Evolutionary conservation across 1,284 basidiomycete genomes (phyloP).

Genomic region (Sanghuangporus sanghuang): DNA sequence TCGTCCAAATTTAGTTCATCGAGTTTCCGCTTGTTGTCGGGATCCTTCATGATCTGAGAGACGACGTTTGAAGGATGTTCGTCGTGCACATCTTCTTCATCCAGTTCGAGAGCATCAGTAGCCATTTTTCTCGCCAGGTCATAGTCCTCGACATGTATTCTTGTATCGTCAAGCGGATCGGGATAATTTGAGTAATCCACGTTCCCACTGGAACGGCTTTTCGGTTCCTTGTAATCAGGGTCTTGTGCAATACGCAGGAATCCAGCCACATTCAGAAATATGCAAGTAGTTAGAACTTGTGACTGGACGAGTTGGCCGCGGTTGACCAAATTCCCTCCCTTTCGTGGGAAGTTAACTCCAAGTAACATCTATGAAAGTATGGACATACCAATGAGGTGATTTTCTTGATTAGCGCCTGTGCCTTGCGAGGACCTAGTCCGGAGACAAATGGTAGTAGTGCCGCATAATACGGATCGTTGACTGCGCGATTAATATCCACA

Average conservation of each 20-base stretch:
- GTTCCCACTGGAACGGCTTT: slow-evolving; percentile 68
- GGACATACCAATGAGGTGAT: slow-evolving; percentile 64
- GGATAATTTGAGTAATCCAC: slow-evolving; percentile 41
- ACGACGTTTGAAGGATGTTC: slow-evolving; percentile 88
- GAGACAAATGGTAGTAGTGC: slow-evolving; percentile 87
- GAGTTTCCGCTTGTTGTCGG: slow-evolving; percentile 77
- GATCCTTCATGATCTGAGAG: slow-evolving; percentile 79
- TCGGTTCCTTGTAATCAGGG: slow-evolving; percentile 49
- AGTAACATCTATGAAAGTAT: slow-evolving; percentile 2
- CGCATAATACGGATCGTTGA: slow-evolving; percentile 84
- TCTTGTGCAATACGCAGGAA: slow-evolving; percentile 87
- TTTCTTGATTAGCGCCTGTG: slow-evolving; percentile 80
- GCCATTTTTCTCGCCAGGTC: slow-evolving; percentile 99
- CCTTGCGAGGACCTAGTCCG: slow-evolving; percentile 94
- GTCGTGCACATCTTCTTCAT: slow-evolving; percentile 90
- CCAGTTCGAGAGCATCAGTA: slow-evolving; percentile 91
- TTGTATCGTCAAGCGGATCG: slow-evolving; percentile 92
- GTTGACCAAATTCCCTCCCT: slow-evolving; percentile 84
- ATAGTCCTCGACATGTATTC: slow-evolving; percentile 98
- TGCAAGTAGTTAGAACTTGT: slow-evolving; percentile 75
- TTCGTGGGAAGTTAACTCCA: slow-evolving; percentile 12
- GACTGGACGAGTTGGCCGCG: slow-evolving; percentile 82
- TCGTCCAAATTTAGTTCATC: slow-evolving; percentile 93
- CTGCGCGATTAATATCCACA: slow-evolving; percentile 92
- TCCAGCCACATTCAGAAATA: slow-evolving; percentile 87